Evolutionary conservation across 306 rosid genomes (phyloP).

Genomic region (Lupinus albus): DNA sequence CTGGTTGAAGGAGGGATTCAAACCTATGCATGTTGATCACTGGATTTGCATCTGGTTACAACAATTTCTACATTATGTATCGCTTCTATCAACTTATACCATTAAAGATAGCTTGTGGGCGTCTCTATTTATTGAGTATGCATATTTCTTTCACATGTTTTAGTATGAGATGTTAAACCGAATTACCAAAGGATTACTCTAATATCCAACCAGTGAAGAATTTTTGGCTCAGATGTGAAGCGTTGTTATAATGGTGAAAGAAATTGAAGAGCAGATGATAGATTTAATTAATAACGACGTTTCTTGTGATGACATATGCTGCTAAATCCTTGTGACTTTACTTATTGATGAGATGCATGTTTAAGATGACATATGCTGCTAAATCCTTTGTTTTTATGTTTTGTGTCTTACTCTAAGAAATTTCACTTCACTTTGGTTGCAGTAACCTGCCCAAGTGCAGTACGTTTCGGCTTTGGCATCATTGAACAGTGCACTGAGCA

Average conservation of each 20-base stretch:
- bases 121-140: conserved; percentile 33
- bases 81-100: conserved; percentile 16
- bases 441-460: conserved; percentile 53
- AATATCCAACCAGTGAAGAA: not conserved
- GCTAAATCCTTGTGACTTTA: conserved; percentile 27
- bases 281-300: not conserved
- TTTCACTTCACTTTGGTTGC: conserved; percentile 46
- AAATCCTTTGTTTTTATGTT: conserved; percentile 25
- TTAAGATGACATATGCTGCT: conserved; percentile 26
- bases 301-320: conserved; percentile 16
- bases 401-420: conserved; percentile 4
- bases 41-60: conserved; percentile 14
- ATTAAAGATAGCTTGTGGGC: conserved; percentile 5
- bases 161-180: conserved; percentile 27
- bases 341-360: conserved; percentile 28
- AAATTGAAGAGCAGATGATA: conserved; percentile 17
- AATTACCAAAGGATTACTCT: conserved; percentile 10
- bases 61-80: conserved; percentile 19
- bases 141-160: conserved; percentile 28
- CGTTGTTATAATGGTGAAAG: conserved; percentile 24
- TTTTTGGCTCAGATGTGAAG: conserved; percentile 20
- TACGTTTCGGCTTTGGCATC: conserved; percentile 59
- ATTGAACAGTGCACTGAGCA: conserved; percentile 62
- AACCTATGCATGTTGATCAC: conserved; percentile 2
- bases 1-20: conserved; percentile 3